Evolutionary conservation across 768 basidiomycete species (phyloP), one percentile per base, ranked within the genome.

Genomic region (Symmetrospora coprosmae): DNA sequence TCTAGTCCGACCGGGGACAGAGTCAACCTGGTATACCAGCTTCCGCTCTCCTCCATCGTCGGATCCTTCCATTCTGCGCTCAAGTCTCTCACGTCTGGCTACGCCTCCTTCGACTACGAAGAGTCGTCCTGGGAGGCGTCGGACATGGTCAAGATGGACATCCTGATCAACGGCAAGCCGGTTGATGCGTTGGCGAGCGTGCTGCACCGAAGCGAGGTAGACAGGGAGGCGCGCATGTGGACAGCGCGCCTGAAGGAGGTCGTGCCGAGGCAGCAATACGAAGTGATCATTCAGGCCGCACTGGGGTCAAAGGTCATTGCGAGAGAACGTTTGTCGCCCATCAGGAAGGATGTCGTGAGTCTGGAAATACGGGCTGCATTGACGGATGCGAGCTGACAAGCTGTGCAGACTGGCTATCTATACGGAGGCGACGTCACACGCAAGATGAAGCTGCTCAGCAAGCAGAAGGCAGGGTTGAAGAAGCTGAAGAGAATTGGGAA

Each of bases 81-180:
- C 55, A 99, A 99, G 74, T 84, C 87, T 68, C 80, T 88, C 51
- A 87, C 85, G 69, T 89, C 85, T 11, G 90, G 87, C 8, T 90
- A 85, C 70, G 87, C 87, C 17, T 87, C 85, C 70, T 91, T 91
- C 71, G 88, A 90, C 86, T 99, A 99, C 68, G 91, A 97, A 72
- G 86, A 91, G 71, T 87, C 82, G 4, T 91, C 88, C 1, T 97
- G 96, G 41, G 25, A 53, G 38, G 35, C 14, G 9, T 59, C 53
- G 21, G 66, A 70, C 35, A 65, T 70, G 14, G 60, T 51, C 27
- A 62, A 92, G 86, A 89, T 99, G 82, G 79, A 80, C 35, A 89
- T 99, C 71, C 76, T 94, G 47, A 76, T 99, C 41, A 96, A 96
- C 66, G 79, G 78, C 31, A 85, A 86, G 71, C 83, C 86, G 1